Evolutionary conservation across 257 asterid genomes (phyloP).

Genomic region (Avicennia marina): DNA sequence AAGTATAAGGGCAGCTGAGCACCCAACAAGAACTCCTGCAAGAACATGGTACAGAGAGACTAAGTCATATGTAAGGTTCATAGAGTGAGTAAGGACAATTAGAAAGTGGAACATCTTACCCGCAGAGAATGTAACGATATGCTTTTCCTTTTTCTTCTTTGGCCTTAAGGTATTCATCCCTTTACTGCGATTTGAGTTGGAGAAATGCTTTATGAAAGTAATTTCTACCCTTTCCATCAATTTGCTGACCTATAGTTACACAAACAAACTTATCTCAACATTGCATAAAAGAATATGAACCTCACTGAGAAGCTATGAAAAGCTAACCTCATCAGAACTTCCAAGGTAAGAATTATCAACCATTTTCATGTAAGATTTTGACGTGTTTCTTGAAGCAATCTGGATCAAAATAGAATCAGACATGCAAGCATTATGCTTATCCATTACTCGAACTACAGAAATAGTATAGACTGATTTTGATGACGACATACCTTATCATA

Average conservation of each 20-base stretch:
- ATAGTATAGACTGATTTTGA: background rate
- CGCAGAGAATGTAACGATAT: conserved; percentile 56
- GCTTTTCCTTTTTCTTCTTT: conserved; percentile 55
- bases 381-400: conserved; percentile 75
- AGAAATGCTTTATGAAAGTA: conserved; percentile 65
- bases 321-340: conserved; percentile 61
- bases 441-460: background rate
- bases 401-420: conserved; percentile 12
- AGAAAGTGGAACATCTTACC: conserved; percentile 33
- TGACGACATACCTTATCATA: conserved; percentile 70
- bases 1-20: conserved; percentile 57
- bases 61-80: no score
- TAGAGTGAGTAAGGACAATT: no score
- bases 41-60: background rate
- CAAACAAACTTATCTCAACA: background rate
- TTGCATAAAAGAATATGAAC: no score
- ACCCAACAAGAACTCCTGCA: conserved; percentile 69
- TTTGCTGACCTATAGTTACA: conserved; percentile 34
- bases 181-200: conserved; percentile 67
- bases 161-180: conserved; percentile 67
- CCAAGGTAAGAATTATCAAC: conserved; percentile 68
- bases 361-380: conserved; percentile 66
- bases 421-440: background rate
- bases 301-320: no score
- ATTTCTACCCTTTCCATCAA: conserved; percentile 57